phyloP scores from a whole-genome alignment of 2,329 filamentous ascomycete species.

The Cladosporium sp. region DNA sequence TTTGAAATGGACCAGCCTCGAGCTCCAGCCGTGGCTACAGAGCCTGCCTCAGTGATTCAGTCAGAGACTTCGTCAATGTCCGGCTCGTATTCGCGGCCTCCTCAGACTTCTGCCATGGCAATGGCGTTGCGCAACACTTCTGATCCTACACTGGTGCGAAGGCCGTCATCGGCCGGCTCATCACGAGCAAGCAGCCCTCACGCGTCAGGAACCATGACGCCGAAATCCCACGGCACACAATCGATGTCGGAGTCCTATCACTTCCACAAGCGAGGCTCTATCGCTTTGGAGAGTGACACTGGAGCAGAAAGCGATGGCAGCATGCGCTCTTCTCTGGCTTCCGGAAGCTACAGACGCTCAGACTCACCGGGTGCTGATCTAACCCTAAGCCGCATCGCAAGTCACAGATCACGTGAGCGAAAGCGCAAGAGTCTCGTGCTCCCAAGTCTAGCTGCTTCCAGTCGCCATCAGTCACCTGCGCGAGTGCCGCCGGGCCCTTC shows the following conservation, averaged over 20 bases:
- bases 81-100: conserved; percentile 52
- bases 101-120: conserved; percentile 48
- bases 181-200: conserved; percentile 85
- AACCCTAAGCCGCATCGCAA: conserved; percentile 68
- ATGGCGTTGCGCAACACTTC: conserved; percentile 53
- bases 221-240: conserved; percentile 67
- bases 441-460: conserved; percentile 62
- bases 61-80: conserved; percentile 53
- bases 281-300: conserved; percentile 77
- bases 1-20: conserved; percentile 1
- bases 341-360: conserved; percentile 55
- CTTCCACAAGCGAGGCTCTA: conserved; percentile 69
- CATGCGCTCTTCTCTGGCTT: conserved; percentile 72
- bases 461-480: conserved; percentile 85
- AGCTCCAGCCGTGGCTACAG: background rate
- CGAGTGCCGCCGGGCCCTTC: conserved; percentile 64
- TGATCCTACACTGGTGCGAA: conserved; percentile 46
- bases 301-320: conserved; percentile 85
- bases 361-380: conserved; percentile 91
- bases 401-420: conserved; percentile 63
- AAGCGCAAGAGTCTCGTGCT: conserved; percentile 85
- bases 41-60: background rate
- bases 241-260: conserved; percentile 47
- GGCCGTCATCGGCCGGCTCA: conserved; percentile 63
- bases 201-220: conserved; percentile 72